Evolutionary conservation across 2,329 filamentous ascomycete species (phyloP), one percentile per base, ranked within the genome.

Genomic region (Paradendryphiella salina): DNA sequence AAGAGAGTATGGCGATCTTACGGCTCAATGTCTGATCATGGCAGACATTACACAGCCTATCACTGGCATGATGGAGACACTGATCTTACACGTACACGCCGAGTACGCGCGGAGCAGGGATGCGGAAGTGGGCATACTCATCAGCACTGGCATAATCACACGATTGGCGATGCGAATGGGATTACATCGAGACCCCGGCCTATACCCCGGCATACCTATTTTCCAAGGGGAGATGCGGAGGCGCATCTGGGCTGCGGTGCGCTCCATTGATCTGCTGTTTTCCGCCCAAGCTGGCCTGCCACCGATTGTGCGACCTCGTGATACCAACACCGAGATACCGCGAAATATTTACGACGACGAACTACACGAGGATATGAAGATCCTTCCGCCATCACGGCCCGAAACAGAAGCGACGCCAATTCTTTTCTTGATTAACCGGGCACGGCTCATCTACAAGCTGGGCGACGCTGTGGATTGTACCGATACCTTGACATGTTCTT

Each of bases 321-420:
- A 91, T 65, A 90, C 85, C 47, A 90, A 94, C 64, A 87, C 88
- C 0, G 81, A 87, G 60, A 75, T 89, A 5, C 89, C 89, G 1
- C 83, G 85, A 49, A 94, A 93, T 64, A 81, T 93, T 13, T 89
- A 89, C 66, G 89, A 94, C 60, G 88, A 92, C 56, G 89, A 93
- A 59, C 85, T 94, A 32, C 81, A 85, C 38, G 85, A 87, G 3
- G 81, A 83, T 17, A 87, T 84, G 56, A 87, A 85, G 58, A 75
- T 80, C 6, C 72, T 93, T 8, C 89, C 89, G 1, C 80, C 83
- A 1, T 83, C 87, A 0, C 78, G 88, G 49, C 85, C 88, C 0
- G 77, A 77, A 26, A 84, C 81, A 0, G 88, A 92, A 66, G 82
- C 87, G 2, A 93, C 89, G 0, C 87, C 88, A 1, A 85, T 90